Conservation (phyloP, 2,329 filamentous ascomycete species). For the Graphilbum fragrans region DNA sequence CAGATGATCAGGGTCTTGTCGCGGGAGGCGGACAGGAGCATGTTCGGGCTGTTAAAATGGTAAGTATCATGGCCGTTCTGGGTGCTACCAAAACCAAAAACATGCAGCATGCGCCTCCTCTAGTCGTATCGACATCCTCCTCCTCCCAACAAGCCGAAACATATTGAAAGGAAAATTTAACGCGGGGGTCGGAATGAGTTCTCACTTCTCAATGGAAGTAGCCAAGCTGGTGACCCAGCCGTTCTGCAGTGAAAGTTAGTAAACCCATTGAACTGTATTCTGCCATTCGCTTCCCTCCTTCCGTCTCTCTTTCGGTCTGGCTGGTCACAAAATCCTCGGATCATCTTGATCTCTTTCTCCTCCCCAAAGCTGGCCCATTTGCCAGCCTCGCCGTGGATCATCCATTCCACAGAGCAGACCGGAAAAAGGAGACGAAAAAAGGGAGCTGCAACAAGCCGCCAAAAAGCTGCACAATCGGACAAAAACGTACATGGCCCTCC, state of each 20-base stretch:
- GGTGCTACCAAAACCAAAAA: background rate
- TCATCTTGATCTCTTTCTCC: background rate
- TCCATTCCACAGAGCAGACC: too few relatives aligned
- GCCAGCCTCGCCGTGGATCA: too few relatives aligned
- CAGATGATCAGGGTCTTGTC: constrained; percentile 99
- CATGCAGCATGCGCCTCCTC: too few relatives aligned
- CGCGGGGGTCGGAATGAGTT: constrained; percentile 7
- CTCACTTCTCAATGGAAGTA: constrained; percentile 97
- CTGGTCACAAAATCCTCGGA: background rate
- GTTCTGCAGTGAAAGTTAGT: constrained; percentile 38
- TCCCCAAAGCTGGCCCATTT: background rate
- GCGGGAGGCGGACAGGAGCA: constrained; percentile 94
- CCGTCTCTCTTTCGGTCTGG: background rate
- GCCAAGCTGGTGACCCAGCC: constrained; percentile 99
- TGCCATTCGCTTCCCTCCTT: too few relatives aligned
- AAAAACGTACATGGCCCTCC: constrained; percentile 76
- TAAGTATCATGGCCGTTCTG: background rate
- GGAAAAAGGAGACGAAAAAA: too few relatives aligned
- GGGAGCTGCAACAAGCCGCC: too few relatives aligned
- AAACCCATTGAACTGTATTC: too few relatives aligned
- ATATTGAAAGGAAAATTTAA: background rate
- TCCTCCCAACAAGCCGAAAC: background rate
- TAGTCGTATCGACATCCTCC: too few relatives aligned
- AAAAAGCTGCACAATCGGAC: constrained; percentile 4
- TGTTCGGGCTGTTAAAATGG: constrained; percentile 64